Conservation (phyloP, 768 basidiomycete species). For the Austroboletus festivus region DNA sequence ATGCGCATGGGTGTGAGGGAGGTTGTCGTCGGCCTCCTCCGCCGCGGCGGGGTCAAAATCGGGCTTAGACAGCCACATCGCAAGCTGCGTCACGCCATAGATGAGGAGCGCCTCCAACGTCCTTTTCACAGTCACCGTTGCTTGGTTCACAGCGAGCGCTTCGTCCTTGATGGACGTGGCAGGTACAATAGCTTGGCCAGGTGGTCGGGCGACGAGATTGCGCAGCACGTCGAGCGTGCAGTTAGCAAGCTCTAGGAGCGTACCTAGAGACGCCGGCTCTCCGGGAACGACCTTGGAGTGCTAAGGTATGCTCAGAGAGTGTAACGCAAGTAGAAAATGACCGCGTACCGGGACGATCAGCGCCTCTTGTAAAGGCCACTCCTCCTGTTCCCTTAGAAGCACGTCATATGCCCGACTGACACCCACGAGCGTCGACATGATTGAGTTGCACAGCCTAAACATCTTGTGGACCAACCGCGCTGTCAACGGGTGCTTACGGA, state of each 20-base stretch:
- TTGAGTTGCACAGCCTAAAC: constrained; percentile 65
- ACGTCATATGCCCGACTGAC: constrained; percentile 70
- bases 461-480: constrained; percentile 69
- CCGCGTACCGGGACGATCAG: constrained; percentile 68
- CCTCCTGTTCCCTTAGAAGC: constrained; percentile 59
- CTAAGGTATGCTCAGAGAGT: constrained; percentile 36
- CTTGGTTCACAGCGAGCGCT: constrained; percentile 51
- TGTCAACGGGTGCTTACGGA: constrained; percentile 66
- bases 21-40: constrained; percentile 53
- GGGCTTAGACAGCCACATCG: constrained; percentile 73
- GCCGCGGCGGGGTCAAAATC: constrained; percentile 49
- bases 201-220: constrained; percentile 60
- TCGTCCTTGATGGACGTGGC: constrained; percentile 28
- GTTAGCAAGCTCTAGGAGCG: constrained; percentile 81
- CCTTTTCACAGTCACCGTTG: constrained; percentile 52
- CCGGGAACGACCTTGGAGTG: constrained; percentile 81
- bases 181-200: constrained; percentile 50
- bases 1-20: too few relatives aligned
- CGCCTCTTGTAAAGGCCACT: constrained; percentile 69
- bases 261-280: constrained; percentile 83
- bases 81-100: constrained; percentile 75
- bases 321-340: background rate
- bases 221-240: constrained; percentile 72
- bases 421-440: constrained; percentile 65
- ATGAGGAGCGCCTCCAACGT: constrained; percentile 66